Base-by-base conservation (phyloP, 169 alveolate species). In the Besnoitia besnoiti region DNA sequence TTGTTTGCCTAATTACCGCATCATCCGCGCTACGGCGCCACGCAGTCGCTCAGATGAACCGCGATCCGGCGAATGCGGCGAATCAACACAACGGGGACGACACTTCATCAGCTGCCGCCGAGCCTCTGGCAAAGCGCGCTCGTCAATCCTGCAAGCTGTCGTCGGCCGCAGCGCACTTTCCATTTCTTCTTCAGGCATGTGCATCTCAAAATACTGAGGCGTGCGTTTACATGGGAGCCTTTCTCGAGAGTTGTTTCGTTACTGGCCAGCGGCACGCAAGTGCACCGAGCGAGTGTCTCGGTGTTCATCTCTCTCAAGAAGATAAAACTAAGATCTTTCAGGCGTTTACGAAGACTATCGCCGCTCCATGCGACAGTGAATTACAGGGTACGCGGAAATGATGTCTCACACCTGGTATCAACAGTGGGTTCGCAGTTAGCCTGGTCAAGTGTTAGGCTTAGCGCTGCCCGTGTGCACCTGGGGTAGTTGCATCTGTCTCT, bases 121-220 rank as follows among this genome's bases (percentile, higher is more conserved):
- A 39, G 46, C 16, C 46, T 21, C 16, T 30, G 33, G 46, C 16
- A 33, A 73, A 73, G 84, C 84, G 46, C 84, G 12, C 49, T 12
- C 19, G 33, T 30, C 84, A 73, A 44, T 44, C 33, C 24, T 73
- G 49, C 30, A 73, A 73, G 33, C 84, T 73, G 49, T 73, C 84
- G 19, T 73, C 46, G 16, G 84, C 84, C 33, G 84, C 84, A 33
- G 84, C 33, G 46, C 84, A 73, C 84, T 73, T 73, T 21, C 84
- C 84, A 4, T 39, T 14, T n/a, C 84, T 73, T 39, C 84, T 73
- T 73, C 84, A 44, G 8, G 84, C 84, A 33, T 73, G 49, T 24
- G 33, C 46, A 44, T 73, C 84, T 73, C 8, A 39, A 44, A 30
- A 73, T 44, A 73, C 40, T 33, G 84, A 73, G 84, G 33, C 84